These are phyloP conservation scores for Withania somnifera DNA, from an alignment of 305 asterid species.

Conservation along the genomic window DNA sequence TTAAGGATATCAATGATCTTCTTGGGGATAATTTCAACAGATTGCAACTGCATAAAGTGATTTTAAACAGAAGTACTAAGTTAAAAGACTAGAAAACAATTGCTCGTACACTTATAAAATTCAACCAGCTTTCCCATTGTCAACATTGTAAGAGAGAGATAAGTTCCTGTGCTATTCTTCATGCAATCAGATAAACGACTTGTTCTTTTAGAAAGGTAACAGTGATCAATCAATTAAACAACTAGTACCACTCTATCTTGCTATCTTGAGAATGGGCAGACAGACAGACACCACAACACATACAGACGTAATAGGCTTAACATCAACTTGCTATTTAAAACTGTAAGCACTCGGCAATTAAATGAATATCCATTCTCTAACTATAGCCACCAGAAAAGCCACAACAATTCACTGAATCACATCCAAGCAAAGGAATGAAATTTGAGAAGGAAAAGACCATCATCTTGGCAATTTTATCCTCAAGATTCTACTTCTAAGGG, in stretches of 20 bases:
- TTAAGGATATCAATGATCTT: slow-evolving; percentile 49
- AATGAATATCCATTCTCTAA: neutral
- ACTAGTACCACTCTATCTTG: neutral
- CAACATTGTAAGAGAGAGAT: neutral
- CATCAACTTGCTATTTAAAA: neutral
- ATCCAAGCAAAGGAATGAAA: neutral
- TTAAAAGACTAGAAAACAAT: neutral
- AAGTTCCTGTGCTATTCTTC: neutral
- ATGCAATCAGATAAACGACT: neutral
- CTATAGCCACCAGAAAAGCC: neutral
- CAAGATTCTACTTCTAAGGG: neutral
- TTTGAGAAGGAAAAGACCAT: neutral
- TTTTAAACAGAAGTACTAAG: slow-evolving; percentile 3
- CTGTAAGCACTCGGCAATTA: neutral
- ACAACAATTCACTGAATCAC: neutral
- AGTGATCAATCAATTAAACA: neutral
- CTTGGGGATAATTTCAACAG: slow-evolving; percentile 63
- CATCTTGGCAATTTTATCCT: neutral
- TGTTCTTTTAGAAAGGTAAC: neutral
- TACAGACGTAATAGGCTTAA: neutral
- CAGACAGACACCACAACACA: neutral
- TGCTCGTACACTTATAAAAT: neutral
- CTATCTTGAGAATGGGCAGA: neutral
- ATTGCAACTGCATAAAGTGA: slow-evolving; percentile 36
- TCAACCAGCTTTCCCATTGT: neutral